Conservation (phyloP, 768 basidiomycete genomes). For the Boletus sp. region DNA sequence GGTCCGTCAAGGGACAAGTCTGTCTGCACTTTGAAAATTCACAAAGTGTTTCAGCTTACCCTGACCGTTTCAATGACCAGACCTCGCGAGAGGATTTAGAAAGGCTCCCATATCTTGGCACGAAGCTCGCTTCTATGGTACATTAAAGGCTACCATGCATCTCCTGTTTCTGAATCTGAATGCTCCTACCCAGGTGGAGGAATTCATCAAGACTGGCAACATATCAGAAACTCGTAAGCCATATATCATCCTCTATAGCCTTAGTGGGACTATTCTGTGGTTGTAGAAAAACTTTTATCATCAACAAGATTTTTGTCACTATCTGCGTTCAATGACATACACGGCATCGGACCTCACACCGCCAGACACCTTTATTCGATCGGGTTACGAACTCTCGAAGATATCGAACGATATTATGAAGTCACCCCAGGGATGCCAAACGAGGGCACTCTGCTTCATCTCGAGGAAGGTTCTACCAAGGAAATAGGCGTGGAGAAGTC, state of each 20-base stretch:
- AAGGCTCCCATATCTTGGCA: conserved; percentile 48
- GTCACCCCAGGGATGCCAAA: conserved; percentile 36
- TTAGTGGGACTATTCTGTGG: neutral
- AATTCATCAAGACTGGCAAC: conserved; percentile 51
- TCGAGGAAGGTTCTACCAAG: conserved; percentile 14
- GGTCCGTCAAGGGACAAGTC: conserved; percentile 27
- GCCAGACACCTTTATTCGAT: conserved; percentile 63
- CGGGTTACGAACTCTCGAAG: conserved; percentile 63
- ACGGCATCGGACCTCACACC: conserved; percentile 72
- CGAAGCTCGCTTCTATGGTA: conserved; percentile 51
- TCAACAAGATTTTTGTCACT: conserved; percentile 57
- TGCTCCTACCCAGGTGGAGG: conserved; percentile 47
- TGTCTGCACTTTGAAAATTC: neutral
- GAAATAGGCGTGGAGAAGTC: conserved; percentile 35
- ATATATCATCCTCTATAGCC: conserved; percentile 7
- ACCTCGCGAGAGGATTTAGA: conserved; percentile 37
- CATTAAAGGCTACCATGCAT: neutral
- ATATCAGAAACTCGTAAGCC: conserved; percentile 55
- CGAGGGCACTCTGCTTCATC: conserved; percentile 20
- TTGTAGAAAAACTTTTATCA: conserved; percentile 43
- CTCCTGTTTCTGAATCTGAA: neutral
- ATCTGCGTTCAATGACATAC: conserved; percentile 55
- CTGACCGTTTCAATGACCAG: conserved; percentile 37
- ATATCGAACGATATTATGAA: conserved; percentile 64
- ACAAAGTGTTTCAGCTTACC: conserved; percentile 41